phyloP scores from a whole-genome alignment of 73 alveolate genomes.

The Paramecium octaurelia region DNA sequence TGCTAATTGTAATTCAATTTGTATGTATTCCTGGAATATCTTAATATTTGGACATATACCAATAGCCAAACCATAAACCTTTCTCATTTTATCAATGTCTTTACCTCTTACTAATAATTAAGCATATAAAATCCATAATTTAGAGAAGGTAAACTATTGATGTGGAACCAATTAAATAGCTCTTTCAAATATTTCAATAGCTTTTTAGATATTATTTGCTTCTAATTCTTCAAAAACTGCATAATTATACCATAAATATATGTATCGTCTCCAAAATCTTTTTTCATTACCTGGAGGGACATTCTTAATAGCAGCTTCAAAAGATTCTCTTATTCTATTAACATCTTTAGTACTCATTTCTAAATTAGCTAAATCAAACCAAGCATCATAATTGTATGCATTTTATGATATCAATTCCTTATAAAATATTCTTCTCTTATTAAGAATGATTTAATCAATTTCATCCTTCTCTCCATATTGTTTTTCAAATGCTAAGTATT shows the following conservation, averaged over 20 bases:
- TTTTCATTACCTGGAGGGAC: conserved; percentile 60
- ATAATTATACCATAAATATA: conserved; percentile 90
- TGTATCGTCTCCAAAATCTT: conserved; percentile 48
- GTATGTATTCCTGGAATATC: conserved; percentile 83
- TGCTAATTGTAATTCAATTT: conserved; percentile 88
- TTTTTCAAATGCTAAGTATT: conserved; percentile 95
- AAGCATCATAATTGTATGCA: conserved; percentile 62
- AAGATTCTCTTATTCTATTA: conserved; percentile 54
- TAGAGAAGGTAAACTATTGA: conserved; percentile 84
- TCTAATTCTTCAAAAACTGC: conserved; percentile 94
- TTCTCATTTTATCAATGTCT: conserved; percentile 85
- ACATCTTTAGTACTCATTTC: conserved; percentile 52
- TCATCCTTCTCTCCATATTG: conserved; percentile 95
- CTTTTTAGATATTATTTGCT: conserved; percentile 73
- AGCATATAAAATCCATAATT: conserved; percentile 91
- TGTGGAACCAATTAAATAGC: conserved; percentile 86
- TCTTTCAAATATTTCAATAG: conserved; percentile 79
- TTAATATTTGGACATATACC: conserved; percentile 90
- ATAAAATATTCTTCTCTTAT: conserved; percentile 86
- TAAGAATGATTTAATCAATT: conserved; percentile 91
- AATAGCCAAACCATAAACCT: conserved; percentile 89
- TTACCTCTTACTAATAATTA: conserved; percentile 80
- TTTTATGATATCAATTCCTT: conserved; percentile 42
- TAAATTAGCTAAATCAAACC: conserved; percentile 61
- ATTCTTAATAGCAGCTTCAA: conserved; percentile 55